Percentiles rank a stretch among this genome's conserved stretches.
Conservation (phyloP, 192 early-diverging fungal species). For the Phycomyces nitens region DNA sequence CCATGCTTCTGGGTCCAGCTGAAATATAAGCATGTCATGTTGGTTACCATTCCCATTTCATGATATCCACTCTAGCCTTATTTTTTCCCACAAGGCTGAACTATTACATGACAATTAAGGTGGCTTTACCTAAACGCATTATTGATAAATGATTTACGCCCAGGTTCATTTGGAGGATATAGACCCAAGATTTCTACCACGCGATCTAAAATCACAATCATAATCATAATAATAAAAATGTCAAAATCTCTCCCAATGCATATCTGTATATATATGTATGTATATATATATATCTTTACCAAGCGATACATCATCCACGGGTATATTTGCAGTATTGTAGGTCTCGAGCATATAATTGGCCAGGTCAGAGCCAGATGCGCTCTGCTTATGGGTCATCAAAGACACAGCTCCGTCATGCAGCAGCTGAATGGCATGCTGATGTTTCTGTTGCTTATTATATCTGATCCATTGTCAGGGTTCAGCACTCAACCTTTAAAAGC, state of each 20-base stretch:
- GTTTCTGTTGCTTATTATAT: constrained; percentile 85
- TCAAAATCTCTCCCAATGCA: not conserved
- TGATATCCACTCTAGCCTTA: constrained; percentile 5
- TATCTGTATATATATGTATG: not conserved
- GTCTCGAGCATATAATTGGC: constrained; percentile 78
- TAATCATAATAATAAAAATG: not conserved
- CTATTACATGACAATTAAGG: no score
- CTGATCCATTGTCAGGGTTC: constrained; percentile 35
- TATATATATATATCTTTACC: constrained; percentile 37
- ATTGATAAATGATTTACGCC: constrained; percentile 52
- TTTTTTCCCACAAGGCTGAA: no score
- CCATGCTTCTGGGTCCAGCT: constrained; percentile 63
- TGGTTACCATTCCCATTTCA: not conserved
- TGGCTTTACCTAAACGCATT: constrained; percentile 46
- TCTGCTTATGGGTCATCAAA: constrained; percentile 77
- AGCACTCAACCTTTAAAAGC: not conserved
- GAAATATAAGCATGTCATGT: not conserved
- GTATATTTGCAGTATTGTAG: constrained; percentile 63
- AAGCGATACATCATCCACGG: constrained; percentile 66
- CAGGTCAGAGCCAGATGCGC: constrained; percentile 80
- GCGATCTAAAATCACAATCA: no score
- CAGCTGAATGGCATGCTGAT: constrained; percentile 69
- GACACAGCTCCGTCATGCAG: constrained; percentile 75
- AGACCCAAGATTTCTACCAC: constrained; percentile 62
- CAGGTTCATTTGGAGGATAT: constrained; percentile 50